A percentile compares a stretch with the other conserved stretches of the same genome.
These are phyloP conservation scores for Penicillium egyptiacum DNA, from an alignment of 495 filamentous ascomycete species.

Conservation along the genomic window DNA sequence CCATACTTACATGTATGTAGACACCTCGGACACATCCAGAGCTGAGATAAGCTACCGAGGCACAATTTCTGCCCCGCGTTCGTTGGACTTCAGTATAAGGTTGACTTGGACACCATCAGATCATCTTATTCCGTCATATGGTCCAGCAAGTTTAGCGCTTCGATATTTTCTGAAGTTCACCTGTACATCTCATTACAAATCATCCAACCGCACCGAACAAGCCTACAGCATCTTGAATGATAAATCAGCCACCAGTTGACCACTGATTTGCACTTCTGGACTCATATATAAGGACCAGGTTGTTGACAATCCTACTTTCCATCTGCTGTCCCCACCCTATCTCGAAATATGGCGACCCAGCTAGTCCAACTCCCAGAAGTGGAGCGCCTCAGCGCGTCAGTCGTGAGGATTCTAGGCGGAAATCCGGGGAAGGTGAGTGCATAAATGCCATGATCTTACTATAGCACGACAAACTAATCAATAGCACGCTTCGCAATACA, in stretches of 20 bases:
- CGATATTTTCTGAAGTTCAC: neutral
- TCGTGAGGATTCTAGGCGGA: slow-evolving; percentile 74
- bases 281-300: neutral
- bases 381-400: slow-evolving; percentile 61
- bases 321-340: neutral
- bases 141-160: neutral
- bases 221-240: neutral
- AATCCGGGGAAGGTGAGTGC: slow-evolving; percentile 72
- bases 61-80: slow-evolving; percentile 22
- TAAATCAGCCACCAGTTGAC: neutral
- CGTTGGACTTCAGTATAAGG: neutral
- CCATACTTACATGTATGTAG: too few species aligned
- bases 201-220: neutral
- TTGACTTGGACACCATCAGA: slow-evolving; percentile 8
- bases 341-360: slow-evolving; percentile 43
- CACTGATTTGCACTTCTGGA: neutral
- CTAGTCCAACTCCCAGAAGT: slow-evolving; percentile 60
- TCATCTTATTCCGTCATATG: slow-evolving; percentile 6
- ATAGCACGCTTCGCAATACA: slow-evolving; percentile 20
- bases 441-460: neutral
- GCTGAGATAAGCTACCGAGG: slow-evolving; percentile 38
- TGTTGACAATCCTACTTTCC: neutral
- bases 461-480: neutral
- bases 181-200: neutral
- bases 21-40: slow-evolving; percentile 3